Evolutionary conservation across 345 rosid species (phyloP).

Genomic region (Litchi chinensis): DNA sequence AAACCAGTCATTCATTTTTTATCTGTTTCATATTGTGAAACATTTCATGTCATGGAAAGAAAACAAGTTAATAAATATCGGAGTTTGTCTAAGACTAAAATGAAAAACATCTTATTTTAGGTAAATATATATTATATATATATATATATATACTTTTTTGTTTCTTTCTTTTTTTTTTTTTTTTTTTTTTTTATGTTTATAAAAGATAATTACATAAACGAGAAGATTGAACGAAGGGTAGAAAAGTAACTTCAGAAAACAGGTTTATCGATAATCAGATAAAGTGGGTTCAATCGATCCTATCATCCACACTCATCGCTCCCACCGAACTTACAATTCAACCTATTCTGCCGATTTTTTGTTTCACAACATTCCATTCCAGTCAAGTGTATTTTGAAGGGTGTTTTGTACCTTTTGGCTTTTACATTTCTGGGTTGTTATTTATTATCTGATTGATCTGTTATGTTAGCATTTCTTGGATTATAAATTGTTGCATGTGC

Average conservation of each 20-base stretch:
- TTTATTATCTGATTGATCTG: background rate
- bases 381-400: background rate
- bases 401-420: background rate
- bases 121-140: no score
- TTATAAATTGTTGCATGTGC: background rate
- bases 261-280: background rate
- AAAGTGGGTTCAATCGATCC: background rate
- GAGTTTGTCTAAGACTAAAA: no score
- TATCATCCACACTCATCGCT: background rate
- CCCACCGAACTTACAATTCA: background rate
- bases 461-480: background rate
- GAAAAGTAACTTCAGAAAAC: background rate
- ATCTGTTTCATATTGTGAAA: no score
- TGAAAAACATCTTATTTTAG: no score
- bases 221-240: background rate
- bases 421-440: background rate
- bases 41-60: no score
- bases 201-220: no score
- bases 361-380: background rate
- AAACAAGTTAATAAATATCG: no score
- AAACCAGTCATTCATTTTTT: no score
- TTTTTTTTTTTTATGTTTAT: no score
- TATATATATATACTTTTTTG: no score
- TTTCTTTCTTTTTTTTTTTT: no score
- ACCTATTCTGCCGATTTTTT: background rate